These are phyloP conservation scores for Clonostachys sp. DNA, from an alignment of 2,329 filamentous ascomycete species.

Conservation along the genomic window DNA sequence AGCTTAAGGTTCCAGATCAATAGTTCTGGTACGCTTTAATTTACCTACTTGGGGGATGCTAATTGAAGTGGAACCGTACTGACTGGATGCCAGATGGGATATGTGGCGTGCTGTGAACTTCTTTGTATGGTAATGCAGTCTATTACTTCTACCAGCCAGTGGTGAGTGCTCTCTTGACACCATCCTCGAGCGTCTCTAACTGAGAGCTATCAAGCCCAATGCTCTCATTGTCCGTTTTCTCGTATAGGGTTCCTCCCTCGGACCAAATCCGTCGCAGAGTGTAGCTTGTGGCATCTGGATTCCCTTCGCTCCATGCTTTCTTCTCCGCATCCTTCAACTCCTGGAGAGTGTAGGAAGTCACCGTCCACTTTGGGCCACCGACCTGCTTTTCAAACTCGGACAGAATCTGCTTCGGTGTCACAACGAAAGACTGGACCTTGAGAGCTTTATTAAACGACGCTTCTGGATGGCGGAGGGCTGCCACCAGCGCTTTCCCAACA, in stretches of 20 bases:
- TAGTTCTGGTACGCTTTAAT: no score
- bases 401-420: neutral
- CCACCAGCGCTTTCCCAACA: no score
- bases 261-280: neutral
- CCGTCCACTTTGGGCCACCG: slow-evolving; percentile 1
- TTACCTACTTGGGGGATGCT: no score
- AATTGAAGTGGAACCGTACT: no score
- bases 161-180: no score
- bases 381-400: neutral
- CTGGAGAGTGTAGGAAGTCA: neutral
- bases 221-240: neutral
- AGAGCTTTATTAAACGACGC: neutral
- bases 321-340: neutral
- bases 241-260: neutral
- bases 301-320: neutral
- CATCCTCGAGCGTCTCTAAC: no score
- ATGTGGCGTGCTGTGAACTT: no score
- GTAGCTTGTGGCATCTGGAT: neutral
- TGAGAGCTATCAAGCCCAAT: neutral
- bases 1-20: no score
- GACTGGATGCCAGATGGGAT: no score
- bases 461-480: neutral
- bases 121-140: no score
- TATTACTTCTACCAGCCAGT: no score
- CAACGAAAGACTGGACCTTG: neutral